phyloP scores from a whole-genome alignment of 345 rosid genomes.

The Clarkia xantiana region DNA sequence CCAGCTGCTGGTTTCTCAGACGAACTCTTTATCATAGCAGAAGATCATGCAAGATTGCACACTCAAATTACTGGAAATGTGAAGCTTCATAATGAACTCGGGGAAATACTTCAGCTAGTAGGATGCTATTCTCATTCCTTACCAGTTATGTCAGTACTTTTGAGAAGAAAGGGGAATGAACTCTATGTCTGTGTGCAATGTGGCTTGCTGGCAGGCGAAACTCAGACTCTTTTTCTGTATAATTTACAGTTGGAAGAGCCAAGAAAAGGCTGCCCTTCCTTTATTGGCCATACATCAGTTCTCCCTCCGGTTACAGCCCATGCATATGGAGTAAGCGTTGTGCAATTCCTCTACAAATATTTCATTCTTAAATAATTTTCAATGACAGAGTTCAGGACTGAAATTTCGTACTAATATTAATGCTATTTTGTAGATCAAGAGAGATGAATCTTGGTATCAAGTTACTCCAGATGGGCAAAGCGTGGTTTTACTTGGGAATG shows the following conservation, averaged over 20 bases:
- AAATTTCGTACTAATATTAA: background rate
- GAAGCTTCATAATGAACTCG: slow-evolving; percentile 30
- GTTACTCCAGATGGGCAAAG: slow-evolving; percentile 57
- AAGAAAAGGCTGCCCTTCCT: slow-evolving; percentile 50
- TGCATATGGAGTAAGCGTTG: slow-evolving; percentile 12
- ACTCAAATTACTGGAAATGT: slow-evolving; percentile 20
- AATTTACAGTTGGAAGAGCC: slow-evolving; percentile 35
- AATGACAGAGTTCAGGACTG: no score
- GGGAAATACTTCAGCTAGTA: slow-evolving; percentile 29
- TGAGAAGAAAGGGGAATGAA: slow-evolving; percentile 36
- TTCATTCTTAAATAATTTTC: background rate
- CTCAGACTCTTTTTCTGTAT: slow-evolving; percentile 47
- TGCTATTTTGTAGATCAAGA: slow-evolving; percentile 29
- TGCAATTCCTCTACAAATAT: background rate
- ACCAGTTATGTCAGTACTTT: slow-evolving; percentile 42
- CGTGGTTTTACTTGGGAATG: slow-evolving; percentile 47
- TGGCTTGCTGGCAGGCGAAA: slow-evolving; percentile 27
- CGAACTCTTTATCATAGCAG: slow-evolving; percentile 11
- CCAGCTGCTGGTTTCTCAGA: slow-evolving; percentile 13
- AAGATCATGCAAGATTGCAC: slow-evolving; percentile 18
- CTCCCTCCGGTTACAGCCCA: slow-evolving; percentile 31
- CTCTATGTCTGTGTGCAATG: slow-evolving; percentile 48
- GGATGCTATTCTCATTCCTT: slow-evolving; percentile 73
- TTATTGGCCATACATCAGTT: slow-evolving; percentile 48
- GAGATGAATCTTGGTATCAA: slow-evolving; percentile 43